These are phyloP conservation scores for Citrus maxima DNA, from an alignment of 345 rosid genomes.

Conservation along the genomic window DNA sequence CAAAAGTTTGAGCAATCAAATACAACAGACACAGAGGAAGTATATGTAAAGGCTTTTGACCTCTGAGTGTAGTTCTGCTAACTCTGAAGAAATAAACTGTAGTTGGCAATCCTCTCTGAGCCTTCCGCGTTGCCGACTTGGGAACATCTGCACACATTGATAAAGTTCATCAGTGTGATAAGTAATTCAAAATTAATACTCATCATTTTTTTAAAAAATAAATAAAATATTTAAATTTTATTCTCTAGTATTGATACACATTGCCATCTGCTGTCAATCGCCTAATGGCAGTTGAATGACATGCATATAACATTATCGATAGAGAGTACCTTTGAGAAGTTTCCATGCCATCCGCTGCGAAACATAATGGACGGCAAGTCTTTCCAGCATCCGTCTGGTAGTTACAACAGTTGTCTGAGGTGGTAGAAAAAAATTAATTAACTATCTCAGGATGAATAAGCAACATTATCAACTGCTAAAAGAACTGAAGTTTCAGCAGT, in stretches of 20 bases:
- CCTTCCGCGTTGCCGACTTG: slow-evolving; percentile 75
- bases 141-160: slow-evolving; percentile 60
- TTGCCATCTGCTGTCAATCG: not conserved
- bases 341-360: slow-evolving; percentile 97
- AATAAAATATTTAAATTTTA: not conserved
- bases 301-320: not conserved
- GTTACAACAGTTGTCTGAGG: slow-evolving; percentile 83
- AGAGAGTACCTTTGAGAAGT: slow-evolving; percentile 79
- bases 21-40: not conserved
- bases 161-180: slow-evolving; percentile 2
- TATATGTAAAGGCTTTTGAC: slow-evolving; percentile 26
- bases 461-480: not conserved
- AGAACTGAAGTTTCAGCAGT: not conserved
- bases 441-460: not conserved
- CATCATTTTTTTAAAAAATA: not conserved
- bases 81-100: slow-evolving; percentile 62
- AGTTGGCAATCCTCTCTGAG: slow-evolving; percentile 74
- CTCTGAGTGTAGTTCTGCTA: slow-evolving; percentile 86
- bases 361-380: slow-evolving; percentile 74
- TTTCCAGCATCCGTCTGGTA: slow-evolving; percentile 81
- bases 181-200: not conserved
- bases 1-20: slow-evolving; percentile 1
- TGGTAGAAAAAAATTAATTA: slow-evolving; percentile 19
- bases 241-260: not conserved
- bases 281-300: not conserved